These are phyloP conservation scores for Leccinum subgranulosum DNA, from an alignment of 768 basidiomycete genomes.

Conservation along the genomic window DNA sequence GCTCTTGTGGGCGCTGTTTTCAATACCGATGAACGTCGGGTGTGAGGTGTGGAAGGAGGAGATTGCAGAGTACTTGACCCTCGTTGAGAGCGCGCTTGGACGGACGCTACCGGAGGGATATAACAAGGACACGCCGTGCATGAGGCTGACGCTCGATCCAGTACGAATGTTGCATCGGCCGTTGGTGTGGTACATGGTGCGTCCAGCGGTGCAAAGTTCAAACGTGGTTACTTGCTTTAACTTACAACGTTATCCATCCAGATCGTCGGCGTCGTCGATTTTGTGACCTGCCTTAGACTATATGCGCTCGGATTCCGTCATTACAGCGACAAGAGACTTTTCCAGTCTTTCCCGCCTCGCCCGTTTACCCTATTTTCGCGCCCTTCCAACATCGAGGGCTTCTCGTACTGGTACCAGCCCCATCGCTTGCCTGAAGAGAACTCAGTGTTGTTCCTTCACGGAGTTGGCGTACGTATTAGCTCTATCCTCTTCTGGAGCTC, in stretches of 20 bases:
- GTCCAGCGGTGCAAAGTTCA: not conserved
- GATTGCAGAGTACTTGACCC: constrained; percentile 43
- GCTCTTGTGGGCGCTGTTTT: constrained; percentile 66
- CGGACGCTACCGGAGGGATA: constrained; percentile 40
- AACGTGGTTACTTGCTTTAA: not conserved
- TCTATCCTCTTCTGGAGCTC: not conserved
- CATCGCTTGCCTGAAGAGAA: constrained; percentile 45
- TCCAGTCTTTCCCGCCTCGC: constrained; percentile 53
- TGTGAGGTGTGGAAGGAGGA: constrained; percentile 47
- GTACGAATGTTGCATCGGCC: constrained; percentile 57
- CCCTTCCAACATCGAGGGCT: constrained; percentile 29
- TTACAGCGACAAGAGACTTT: constrained; percentile 36
- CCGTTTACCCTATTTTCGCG: constrained; percentile 44
- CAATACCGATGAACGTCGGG: constrained; percentile 31
- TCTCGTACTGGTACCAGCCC: constrained; percentile 49
- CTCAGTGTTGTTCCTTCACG: constrained; percentile 65
- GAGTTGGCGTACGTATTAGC: constrained; percentile 51
- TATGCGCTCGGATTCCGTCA: constrained; percentile 50
- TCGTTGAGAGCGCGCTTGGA: constrained; percentile 41
- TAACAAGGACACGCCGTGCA: constrained; percentile 37
- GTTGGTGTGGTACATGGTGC: constrained; percentile 55
- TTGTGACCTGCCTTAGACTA: constrained; percentile 39
- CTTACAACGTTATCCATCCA: constrained; percentile 17
- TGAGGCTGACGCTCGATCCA: constrained; percentile 55
- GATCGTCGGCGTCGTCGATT: constrained; percentile 55